Evolutionary conservation across 345 rosid species (phyloP).

Genomic region (Physaria fendleri): DNA sequence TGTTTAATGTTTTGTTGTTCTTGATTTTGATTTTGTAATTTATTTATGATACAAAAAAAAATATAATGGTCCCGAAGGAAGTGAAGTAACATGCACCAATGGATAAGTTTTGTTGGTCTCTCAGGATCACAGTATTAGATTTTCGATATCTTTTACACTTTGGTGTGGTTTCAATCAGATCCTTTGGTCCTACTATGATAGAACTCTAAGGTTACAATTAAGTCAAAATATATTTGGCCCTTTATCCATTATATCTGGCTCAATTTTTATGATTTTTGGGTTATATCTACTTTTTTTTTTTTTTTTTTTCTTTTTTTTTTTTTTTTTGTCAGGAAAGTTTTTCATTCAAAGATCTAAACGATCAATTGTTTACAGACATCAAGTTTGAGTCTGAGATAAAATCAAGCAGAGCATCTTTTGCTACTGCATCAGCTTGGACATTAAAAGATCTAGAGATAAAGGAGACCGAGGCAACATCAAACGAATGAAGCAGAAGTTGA

Average conservation of each 20-base stretch:
- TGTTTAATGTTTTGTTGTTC: not conserved
- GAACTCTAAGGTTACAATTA: not conserved
- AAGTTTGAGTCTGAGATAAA: too few relatives aligned
- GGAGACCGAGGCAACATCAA: too few relatives aligned
- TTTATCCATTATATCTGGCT: not conserved
- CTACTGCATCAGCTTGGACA: too few relatives aligned
- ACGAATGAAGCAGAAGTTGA: too few relatives aligned
- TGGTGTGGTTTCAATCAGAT: constrained; percentile 21
- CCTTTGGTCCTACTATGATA: not conserved
- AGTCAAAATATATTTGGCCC: not conserved
- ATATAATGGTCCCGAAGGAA: constrained; percentile 15
- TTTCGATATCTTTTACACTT: constrained; percentile 16
- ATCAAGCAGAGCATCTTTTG: too few relatives aligned
- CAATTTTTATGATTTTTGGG: too few relatives aligned
- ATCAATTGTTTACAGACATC: too few relatives aligned
- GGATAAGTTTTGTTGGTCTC: constrained; percentile 7
- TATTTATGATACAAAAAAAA: not conserved
- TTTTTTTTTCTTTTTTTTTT: too few relatives aligned
- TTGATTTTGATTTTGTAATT: not conserved
- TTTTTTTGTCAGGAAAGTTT: too few relatives aligned
- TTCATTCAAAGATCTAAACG: too few relatives aligned
- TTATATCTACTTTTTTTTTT: too few relatives aligned
- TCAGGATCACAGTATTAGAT: constrained; percentile 11
- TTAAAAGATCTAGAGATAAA: too few relatives aligned
- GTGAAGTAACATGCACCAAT: constrained; percentile 27